Percentiles rank a stretch among this genome's conserved stretches.
phyloP scores from a whole-genome alignment of 306 rosid genomes.

The Rubus idaeus region DNA sequence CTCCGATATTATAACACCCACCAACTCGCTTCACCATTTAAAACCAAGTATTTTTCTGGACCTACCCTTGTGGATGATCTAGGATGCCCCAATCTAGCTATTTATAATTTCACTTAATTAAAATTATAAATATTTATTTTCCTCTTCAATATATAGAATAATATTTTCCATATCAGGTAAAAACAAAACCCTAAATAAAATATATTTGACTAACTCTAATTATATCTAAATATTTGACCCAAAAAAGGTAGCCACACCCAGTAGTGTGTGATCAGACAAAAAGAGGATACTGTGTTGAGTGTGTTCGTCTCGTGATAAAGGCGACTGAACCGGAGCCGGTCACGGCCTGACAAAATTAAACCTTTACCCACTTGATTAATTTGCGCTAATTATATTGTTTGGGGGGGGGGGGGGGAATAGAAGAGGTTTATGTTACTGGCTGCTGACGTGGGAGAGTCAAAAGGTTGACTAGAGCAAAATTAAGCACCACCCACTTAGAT shows the following conservation, averaged over 20 bases:
- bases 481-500: background rate
- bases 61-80: background rate
- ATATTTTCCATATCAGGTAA: background rate
- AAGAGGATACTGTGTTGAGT: slow-evolving; percentile 5
- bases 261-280: slow-evolving; percentile 4
- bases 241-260: background rate
- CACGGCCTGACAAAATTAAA: slow-evolving; percentile 9
- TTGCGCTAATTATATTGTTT: background rate
- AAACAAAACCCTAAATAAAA: background rate
- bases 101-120: background rate
- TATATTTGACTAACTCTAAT: slow-evolving; percentile 36
- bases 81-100: background rate
- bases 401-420: background rate
- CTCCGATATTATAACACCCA: background rate
- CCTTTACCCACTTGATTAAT: slow-evolving; percentile 10
- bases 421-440: background rate
- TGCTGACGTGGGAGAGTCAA: slow-evolving; percentile 18
- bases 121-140: background rate
- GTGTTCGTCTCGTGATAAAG: slow-evolving; percentile 26
- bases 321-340: slow-evolving; percentile 33
- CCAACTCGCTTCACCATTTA: background rate
- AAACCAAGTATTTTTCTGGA: background rate
- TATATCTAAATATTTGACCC: slow-evolving; percentile 32
- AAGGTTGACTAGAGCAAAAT: background rate
- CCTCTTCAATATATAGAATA: background rate